Evolutionary conservation across 2,329 filamentous ascomycete species (phyloP).

Genomic region (Hypoxylon sp.): DNA sequence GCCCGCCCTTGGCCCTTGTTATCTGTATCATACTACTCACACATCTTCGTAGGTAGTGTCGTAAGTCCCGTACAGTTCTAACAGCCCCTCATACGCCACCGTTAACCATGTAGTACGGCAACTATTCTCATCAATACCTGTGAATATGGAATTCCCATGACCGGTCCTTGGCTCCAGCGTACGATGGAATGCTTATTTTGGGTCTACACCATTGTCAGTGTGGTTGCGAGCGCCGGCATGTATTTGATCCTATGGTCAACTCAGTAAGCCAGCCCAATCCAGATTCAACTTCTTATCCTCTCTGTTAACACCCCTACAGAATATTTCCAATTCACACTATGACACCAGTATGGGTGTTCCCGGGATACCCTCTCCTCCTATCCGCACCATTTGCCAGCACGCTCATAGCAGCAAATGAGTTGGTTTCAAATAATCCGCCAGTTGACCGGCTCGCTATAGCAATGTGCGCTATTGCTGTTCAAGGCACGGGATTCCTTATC

Average conservation of each 20-base stretch:
- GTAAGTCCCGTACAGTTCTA: conserved; percentile 53
- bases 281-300: neutral
- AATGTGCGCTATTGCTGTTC: conserved; percentile 64
- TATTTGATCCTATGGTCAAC: conserved; percentile 81
- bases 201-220: conserved; percentile 78
- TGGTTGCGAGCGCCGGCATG: conserved; percentile 76
- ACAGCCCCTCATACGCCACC: conserved; percentile 53
- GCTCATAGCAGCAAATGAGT: conserved; percentile 61
- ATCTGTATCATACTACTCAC: conserved; percentile 10
- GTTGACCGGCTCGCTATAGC: conserved; percentile 64
- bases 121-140: conserved; percentile 84
- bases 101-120: conserved; percentile 68
- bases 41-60: conserved; percentile 45
- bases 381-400: conserved; percentile 80
- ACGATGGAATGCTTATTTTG: conserved; percentile 79
- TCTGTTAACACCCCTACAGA: conserved; percentile 51
- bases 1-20: conserved; percentile 42
- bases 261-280: conserved; percentile 56
- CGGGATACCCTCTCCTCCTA: conserved; percentile 84
- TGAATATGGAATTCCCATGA: conserved; percentile 78
- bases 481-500: conserved; percentile 70
- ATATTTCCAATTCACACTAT: conserved; percentile 80
- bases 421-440: conserved; percentile 44
- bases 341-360: conserved; percentile 92
- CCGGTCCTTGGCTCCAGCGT: conserved; percentile 72